Percentiles rank a stretch among this genome's conserved stretches.
Evolutionary conservation across 2,329 filamentous ascomycete genomes (phyloP).

Genomic region (Ophiostoma triangulosporum): DNA sequence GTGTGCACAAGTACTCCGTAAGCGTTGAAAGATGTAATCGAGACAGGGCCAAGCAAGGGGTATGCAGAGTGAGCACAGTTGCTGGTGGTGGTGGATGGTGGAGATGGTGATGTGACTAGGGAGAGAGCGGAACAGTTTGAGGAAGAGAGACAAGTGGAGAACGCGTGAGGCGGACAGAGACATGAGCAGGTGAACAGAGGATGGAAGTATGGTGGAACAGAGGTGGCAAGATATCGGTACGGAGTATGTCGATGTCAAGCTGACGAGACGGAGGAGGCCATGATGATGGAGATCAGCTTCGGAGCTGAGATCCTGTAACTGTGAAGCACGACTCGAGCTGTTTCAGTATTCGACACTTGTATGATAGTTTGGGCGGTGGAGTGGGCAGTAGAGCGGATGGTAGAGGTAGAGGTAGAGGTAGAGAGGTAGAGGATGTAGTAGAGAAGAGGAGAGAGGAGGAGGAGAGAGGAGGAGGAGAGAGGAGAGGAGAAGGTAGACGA

Average conservation of each 20-base stretch:
- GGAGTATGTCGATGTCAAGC: neutral
- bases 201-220: neutral
- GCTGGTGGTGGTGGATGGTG: neutral
- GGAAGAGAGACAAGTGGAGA: constrained; percentile 6
- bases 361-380: neutral
- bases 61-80: neutral
- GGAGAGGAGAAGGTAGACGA: neutral
- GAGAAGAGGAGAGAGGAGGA: neutral
- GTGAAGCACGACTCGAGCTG: constrained; percentile 13
- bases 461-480: neutral
- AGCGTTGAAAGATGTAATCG: neutral
- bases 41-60: neutral
- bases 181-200: neutral
- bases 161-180: neutral
- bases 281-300: neutral
- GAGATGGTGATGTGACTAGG: constrained; percentile 1
- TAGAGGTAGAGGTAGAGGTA: neutral
- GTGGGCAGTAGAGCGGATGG: no score
- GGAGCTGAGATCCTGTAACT: constrained; percentile 1
- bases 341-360: constrained; percentile 11
- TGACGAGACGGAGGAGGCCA: neutral
- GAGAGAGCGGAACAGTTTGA: constrained; percentile 11
- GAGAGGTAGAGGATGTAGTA: neutral
- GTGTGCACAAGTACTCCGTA: no score
- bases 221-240: neutral